These are phyloP conservation scores for Artemisia tridentata DNA, from an alignment of 129 eudicot species.

Conservation along the genomic window DNA sequence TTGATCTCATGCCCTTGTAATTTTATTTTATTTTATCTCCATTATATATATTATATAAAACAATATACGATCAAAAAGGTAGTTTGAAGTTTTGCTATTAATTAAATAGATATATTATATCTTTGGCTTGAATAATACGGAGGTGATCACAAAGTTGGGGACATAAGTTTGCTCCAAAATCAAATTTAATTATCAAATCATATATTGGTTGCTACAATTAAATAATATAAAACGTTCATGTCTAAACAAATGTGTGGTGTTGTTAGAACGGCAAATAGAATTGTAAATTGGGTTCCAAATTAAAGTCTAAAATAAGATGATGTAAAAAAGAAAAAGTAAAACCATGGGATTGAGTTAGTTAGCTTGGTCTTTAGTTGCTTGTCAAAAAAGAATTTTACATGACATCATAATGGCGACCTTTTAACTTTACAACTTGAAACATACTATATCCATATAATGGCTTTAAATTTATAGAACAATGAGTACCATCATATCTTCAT, in stretches of 20 bases:
- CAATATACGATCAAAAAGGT: neutral
- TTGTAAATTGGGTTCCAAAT: no score
- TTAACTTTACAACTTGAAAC: neutral
- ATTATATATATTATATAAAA: neutral
- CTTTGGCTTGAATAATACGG: neutral
- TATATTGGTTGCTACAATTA: neutral
- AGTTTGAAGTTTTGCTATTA: neutral
- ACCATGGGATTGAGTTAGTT: neutral
- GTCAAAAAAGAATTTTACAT: neutral
- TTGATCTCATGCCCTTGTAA: constrained; percentile 17
- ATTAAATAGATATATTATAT: neutral
- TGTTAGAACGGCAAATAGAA: neutral
- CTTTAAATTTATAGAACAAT: no score
- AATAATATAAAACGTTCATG: neutral
- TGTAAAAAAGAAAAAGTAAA: neutral
- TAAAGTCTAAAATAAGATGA: neutral
- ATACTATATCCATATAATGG: no score
- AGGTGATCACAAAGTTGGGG: constrained; percentile 25
- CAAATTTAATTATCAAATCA: neutral
- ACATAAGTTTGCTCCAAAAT: constrained; percentile 10
- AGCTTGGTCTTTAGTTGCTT: neutral
- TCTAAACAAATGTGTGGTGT: neutral
- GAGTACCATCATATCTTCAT: no score
- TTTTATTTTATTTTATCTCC: neutral
- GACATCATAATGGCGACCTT: neutral